Evolutionary conservation across 2,329 filamentous ascomycete genomes (phyloP).

Genomic region (Biscogniauxia marginata): DNA sequence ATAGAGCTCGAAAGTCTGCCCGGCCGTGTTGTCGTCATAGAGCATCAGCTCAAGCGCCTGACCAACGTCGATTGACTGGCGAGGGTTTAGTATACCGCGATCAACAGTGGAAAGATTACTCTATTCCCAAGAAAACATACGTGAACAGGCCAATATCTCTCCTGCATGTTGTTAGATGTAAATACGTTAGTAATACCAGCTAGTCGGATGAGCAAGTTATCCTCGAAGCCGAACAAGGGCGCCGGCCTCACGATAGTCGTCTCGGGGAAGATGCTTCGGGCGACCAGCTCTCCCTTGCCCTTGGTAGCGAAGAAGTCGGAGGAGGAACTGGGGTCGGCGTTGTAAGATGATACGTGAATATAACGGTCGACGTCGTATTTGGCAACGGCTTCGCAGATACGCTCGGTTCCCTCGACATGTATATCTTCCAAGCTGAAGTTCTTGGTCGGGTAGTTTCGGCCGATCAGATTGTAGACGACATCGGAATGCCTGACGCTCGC

Average conservation of each 20-base stretch:
- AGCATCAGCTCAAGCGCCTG: conserved; percentile 86
- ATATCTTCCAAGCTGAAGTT: conserved; percentile 94
- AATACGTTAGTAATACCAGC: conserved; percentile 78
- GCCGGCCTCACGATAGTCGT: conserved; percentile 94
- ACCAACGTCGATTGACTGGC: conserved; percentile 82
- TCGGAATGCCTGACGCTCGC: conserved; percentile 96
- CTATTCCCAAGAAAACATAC: conserved; percentile 46
- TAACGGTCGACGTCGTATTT: conserved; percentile 98
- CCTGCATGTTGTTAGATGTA: conserved; percentile 89
- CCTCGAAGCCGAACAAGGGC: conserved; percentile 92
- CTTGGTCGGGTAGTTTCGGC: conserved; percentile 94
- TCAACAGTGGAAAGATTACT: conserved; percentile 1
- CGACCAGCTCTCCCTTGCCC: conserved; percentile 79
- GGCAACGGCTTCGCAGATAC: conserved; percentile 89
- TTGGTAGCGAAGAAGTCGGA: conserved; percentile 94
- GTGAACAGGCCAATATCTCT: conserved; percentile 89
- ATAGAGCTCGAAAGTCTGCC: conserved; percentile 91
- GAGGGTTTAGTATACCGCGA: background rate
- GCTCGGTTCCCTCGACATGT: conserved; percentile 86
- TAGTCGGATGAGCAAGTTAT: conserved; percentile 83
- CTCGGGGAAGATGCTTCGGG: conserved; percentile 88
- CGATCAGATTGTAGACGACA: conserved; percentile 94
- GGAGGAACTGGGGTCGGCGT: conserved; percentile 73
- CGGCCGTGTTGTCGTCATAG: conserved; percentile 85
- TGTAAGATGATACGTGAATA: conserved; percentile 95